Evolutionary conservation across 495 filamentous ascomycete genomes (phyloP).

Genomic region (Neurospora sp.): DNA sequence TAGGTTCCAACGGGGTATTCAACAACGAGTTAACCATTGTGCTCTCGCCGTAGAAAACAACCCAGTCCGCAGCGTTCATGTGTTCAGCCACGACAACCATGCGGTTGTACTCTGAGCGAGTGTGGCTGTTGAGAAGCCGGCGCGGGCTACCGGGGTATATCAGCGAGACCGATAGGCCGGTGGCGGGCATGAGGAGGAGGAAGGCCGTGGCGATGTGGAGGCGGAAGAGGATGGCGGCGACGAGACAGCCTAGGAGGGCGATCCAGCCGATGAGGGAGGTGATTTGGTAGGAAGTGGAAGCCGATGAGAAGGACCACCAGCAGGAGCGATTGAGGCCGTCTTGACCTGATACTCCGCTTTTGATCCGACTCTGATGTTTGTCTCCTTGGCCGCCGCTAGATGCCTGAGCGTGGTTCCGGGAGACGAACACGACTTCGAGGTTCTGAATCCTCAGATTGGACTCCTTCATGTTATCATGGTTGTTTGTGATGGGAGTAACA

Average conservation of each 20-base stretch:
- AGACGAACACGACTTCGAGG: not conserved
- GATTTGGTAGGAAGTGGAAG: not conserved
- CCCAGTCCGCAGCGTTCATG: not conserved
- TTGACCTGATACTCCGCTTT: too few species aligned
- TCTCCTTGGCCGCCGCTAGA: too few species aligned
- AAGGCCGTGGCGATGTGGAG: not conserved
- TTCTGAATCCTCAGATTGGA: not conserved
- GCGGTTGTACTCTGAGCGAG: not conserved
- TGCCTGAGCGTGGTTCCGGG: not conserved
- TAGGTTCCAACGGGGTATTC: not conserved
- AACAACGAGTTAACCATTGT: not conserved
- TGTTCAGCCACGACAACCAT: not conserved
- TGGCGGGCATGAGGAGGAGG: not conserved
- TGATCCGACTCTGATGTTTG: too few species aligned
- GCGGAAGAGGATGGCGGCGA: not conserved
- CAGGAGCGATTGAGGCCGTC: too few species aligned
- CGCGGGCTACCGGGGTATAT: not conserved
- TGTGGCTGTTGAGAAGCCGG: not conserved
- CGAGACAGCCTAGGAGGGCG: not conserved
- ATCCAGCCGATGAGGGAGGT: not conserved
- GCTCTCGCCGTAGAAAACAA: not conserved
- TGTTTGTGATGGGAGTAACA: not conserved
- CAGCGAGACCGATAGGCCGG: not conserved
- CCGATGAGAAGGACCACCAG: not conserved
- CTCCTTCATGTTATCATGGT: not conserved